phyloP scores from a whole-genome alignment of 345 rosid genomes.

The Sisymbrium irio region DNA sequence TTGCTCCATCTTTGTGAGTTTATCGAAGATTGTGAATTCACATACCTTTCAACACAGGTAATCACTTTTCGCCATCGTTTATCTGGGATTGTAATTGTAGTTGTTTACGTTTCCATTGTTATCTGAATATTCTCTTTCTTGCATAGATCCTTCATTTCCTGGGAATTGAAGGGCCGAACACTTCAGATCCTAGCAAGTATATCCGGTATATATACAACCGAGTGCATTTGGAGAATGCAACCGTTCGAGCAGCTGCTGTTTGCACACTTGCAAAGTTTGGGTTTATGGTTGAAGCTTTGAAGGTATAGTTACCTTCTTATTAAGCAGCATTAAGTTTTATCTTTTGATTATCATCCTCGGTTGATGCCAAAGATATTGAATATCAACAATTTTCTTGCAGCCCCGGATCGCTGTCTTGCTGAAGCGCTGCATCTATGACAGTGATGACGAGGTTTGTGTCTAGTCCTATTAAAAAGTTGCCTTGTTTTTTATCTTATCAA shows the following conservation, averaged over 20 bases:
- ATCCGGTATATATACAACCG: slow-evolving; percentile 96
- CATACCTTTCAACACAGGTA: slow-evolving; percentile 98
- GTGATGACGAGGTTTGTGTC: slow-evolving; percentile 89
- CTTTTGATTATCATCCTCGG: not conserved
- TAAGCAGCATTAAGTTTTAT: not conserved
- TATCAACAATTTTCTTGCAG: slow-evolving; percentile 43
- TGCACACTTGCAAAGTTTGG: slow-evolving; percentile 97
- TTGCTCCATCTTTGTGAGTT: slow-evolving; percentile 97
- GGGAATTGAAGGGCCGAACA: slow-evolving; percentile 93
- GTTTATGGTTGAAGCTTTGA: slow-evolving; percentile 82
- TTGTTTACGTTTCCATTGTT: not conserved
- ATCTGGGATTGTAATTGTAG: not conserved
- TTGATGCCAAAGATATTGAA: not conserved
- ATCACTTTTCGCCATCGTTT: not conserved
- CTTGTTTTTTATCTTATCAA: too few species aligned
- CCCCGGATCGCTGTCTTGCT: slow-evolving; percentile 79
- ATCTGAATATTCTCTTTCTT: not conserved
- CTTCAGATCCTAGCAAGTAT: slow-evolving; percentile 92
- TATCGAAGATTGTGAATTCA: slow-evolving; percentile 99
- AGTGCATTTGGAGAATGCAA: slow-evolving; percentile 97
- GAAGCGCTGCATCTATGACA: slow-evolving; percentile 87
- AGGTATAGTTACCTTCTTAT: slow-evolving; percentile 46
- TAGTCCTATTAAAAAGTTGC: not conserved
- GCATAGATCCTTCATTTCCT: slow-evolving; percentile 91
- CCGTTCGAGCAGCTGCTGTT: slow-evolving; percentile 96